phyloP scores from a whole-genome alignment of 495 filamentous ascomycete species.

The Penicillium lagena region DNA sequence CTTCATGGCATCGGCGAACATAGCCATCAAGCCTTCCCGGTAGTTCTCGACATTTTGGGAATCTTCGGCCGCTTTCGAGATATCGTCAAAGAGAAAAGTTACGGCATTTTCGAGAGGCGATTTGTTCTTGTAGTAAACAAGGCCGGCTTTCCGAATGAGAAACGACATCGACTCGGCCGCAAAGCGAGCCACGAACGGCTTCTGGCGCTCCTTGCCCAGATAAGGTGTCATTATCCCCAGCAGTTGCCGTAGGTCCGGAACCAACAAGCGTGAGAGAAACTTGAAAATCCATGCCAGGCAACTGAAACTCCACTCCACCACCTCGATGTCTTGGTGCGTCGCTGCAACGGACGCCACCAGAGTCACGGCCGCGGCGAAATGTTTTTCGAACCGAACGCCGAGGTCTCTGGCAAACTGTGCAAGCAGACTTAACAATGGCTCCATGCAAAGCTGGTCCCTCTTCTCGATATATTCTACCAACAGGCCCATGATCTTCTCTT shows the following conservation, averaged over 20 bases:
- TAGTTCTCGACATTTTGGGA: conserved; percentile 51
- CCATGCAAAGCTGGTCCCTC: conserved; percentile 66
- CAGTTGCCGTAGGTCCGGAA: conserved; percentile 76
- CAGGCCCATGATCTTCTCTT: conserved; percentile 73
- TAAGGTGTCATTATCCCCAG: conserved; percentile 78
- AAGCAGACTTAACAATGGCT: conserved; percentile 78
- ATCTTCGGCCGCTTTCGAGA: conserved; percentile 45
- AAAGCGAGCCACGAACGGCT: conserved; percentile 79
- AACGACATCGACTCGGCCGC: conserved; percentile 94
- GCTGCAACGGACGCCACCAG: conserved; percentile 61
- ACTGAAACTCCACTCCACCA: conserved; percentile 94
- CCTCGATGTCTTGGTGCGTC: conserved; percentile 61
- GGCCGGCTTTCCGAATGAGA: conserved; percentile 78
- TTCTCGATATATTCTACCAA: conserved; percentile 72
- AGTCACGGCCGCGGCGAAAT: conserved; percentile 66
- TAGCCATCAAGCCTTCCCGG: conserved; percentile 79
- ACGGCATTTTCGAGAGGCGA: conserved; percentile 61
- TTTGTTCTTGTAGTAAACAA: conserved; percentile 63
- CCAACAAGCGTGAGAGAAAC: conserved; percentile 80
- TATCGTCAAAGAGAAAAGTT: conserved; percentile 59
- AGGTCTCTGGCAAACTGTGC: conserved; percentile 90
- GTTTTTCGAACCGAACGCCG: conserved; percentile 78
- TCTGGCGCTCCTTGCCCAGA: conserved; percentile 75
- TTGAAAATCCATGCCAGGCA: conserved; percentile 96
- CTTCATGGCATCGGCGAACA: conserved; percentile 84